Conservation (phyloP, 768 basidiomycete species). For the Tricholoma sp. region DNA sequence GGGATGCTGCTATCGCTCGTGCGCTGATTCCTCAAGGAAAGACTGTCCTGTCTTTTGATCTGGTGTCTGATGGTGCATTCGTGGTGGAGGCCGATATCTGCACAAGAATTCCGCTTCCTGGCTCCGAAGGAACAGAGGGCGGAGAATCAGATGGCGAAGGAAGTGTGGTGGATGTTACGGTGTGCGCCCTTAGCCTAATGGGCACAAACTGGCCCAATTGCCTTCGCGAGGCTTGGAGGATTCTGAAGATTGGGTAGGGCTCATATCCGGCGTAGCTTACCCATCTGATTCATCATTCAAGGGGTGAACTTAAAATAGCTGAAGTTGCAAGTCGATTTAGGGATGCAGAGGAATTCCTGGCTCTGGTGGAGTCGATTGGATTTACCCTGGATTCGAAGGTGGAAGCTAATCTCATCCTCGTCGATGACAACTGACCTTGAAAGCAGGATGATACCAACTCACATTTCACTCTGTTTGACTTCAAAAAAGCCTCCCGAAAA, state of each 20-base stretch:
- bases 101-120: slow-evolving; percentile 75
- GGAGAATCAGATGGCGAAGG: slow-evolving; percentile 48
- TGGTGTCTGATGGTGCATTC: slow-evolving; percentile 67
- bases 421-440: neutral
- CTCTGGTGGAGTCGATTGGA: slow-evolving; percentile 60
- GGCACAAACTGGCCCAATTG: slow-evolving; percentile 94
- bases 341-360: slow-evolving; percentile 59
- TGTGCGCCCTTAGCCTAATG: slow-evolving; percentile 96
- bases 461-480: slow-evolving; percentile 84
- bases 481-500: slow-evolving; percentile 52
- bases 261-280: neutral
- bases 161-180: slow-evolving; percentile 83
- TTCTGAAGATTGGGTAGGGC: slow-evolving; percentile 71
- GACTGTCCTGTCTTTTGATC: slow-evolving; percentile 73
- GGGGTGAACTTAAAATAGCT: slow-evolving; percentile 81
- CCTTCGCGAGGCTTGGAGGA: slow-evolving; percentile 84
- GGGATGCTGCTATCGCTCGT: slow-evolving; percentile 85
- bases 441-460: slow-evolving; percentile 73
- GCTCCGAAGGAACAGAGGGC: slow-evolving; percentile 47
- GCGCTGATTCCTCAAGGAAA: slow-evolving; percentile 64
- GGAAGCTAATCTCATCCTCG: slow-evolving; percentile 5
- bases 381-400: slow-evolving; percentile 74
- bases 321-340: slow-evolving; percentile 87
- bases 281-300: slow-evolving; percentile 21
- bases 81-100: slow-evolving; percentile 93